A percentile compares a stretch with the other conserved stretches of the same genome.
phyloP scores from a whole-genome alignment of 352 stramenopile species.

The Phytophthora pisi region DNA sequence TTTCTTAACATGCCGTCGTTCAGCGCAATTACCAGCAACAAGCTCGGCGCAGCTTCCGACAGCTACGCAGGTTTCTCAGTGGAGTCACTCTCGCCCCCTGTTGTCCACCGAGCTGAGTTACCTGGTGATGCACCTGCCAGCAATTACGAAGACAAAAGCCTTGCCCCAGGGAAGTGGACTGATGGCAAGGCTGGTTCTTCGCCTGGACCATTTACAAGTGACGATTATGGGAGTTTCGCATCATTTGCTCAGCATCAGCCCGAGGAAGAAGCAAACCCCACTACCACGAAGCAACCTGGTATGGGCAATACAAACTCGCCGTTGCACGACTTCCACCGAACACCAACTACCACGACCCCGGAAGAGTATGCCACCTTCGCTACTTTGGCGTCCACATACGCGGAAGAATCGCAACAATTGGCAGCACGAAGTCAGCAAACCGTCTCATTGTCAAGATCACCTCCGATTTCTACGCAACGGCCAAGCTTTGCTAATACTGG shows the following conservation, averaged over 20 bases:
- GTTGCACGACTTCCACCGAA: not conserved
- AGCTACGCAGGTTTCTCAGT: slow-evolving; percentile 58
- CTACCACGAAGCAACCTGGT: not conserved
- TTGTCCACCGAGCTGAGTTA: slow-evolving; percentile 20
- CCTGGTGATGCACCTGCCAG: not conserved
- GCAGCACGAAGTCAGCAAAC: slow-evolving; percentile 20
- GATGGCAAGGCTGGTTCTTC: not conserved
- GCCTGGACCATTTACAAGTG: slow-evolving; percentile 10
- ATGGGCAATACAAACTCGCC: not conserved
- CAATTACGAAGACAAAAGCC: slow-evolving; percentile 8
- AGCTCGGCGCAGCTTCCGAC: slow-evolving; percentile 18
- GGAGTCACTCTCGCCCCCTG: slow-evolving; percentile 40
- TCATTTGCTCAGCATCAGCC: slow-evolving; percentile 31
- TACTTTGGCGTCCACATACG: slow-evolving; percentile 28
- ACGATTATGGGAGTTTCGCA: slow-evolving; percentile 58
- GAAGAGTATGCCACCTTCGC: slow-evolving; percentile 38
- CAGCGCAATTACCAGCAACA: slow-evolving; percentile 1
- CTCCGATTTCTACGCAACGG: slow-evolving; percentile 8
- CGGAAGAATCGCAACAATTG: slow-evolving; percentile 29
- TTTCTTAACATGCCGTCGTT: slow-evolving; percentile 12
- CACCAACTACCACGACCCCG: not conserved
- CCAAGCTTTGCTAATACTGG: slow-evolving; percentile 10
- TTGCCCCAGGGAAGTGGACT: not conserved
- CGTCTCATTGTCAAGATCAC: slow-evolving; percentile 26
- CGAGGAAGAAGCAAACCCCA: slow-evolving; percentile 17